These are phyloP conservation scores for Thalia dealbata DNA, from an alignment of 176 grass and related monocot species.

Conservation along the genomic window DNA sequence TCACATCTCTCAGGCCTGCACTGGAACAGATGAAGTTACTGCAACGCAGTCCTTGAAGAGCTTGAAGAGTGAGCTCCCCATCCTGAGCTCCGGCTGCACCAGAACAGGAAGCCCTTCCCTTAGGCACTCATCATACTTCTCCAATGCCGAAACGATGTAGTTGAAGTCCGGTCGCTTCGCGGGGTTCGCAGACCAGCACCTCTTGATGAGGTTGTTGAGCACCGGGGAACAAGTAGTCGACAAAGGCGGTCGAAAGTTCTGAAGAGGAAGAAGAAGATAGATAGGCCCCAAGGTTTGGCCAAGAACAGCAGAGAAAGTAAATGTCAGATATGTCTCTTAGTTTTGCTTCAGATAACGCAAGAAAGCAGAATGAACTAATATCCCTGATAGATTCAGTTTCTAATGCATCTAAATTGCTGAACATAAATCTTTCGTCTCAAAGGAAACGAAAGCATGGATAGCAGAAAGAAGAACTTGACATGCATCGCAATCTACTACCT, in stretches of 20 bases:
- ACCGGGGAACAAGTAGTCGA: conserved; percentile 62
- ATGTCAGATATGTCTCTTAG: too few species aligned
- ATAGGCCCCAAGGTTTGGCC: not conserved
- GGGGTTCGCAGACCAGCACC: conserved; percentile 77
- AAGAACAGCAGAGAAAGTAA: too few species aligned
- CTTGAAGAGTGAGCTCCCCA: conserved; percentile 47
- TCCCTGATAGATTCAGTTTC: too few species aligned
- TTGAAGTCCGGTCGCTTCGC: conserved; percentile 81
- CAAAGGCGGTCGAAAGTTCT: conserved; percentile 82
- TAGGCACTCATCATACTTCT: conserved; percentile 87
- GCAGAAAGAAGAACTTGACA: not conserved
- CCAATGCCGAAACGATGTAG: conserved; percentile 82
- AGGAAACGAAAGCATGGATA: too few species aligned
- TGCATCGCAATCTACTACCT: conserved; percentile 47
- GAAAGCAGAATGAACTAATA: too few species aligned
- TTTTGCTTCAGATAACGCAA: too few species aligned
- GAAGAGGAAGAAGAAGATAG: not conserved
- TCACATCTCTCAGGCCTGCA: conserved; percentile 26
- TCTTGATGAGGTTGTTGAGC: conserved; percentile 80
- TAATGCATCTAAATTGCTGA: too few species aligned
- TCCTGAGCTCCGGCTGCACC: conserved; percentile 62
- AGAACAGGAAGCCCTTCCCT: conserved; percentile 65
- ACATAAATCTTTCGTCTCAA: too few species aligned
- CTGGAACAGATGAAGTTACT: conserved; percentile 47
- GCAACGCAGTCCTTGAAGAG: conserved; percentile 68